These are phyloP conservation scores for Phytophthora pinifolia DNA, from an alignment of 352 stramenopile species.

Conservation along the genomic window DNA sequence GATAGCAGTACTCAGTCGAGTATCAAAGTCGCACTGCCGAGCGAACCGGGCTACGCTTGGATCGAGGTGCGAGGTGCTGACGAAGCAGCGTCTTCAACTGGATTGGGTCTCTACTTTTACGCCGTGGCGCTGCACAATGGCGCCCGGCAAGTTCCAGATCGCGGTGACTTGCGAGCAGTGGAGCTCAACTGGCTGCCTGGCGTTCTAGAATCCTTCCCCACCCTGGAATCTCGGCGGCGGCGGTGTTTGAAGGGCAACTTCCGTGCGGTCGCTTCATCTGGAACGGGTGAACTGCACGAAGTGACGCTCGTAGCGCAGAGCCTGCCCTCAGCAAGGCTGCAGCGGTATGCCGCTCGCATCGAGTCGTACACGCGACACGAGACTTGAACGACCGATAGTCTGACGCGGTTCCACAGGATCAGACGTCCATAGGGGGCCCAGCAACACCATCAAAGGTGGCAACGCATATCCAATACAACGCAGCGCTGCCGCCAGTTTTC, in stretches of 20 bases:
- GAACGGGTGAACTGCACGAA: conserved; percentile 30
- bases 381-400: conserved; percentile 7
- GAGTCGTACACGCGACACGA: conserved; percentile 46
- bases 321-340: conserved; percentile 29
- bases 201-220: conserved; percentile 46
- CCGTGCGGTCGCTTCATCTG: conserved; percentile 29
- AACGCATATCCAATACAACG: no score
- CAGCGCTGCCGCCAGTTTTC: neutral
- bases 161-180: conserved; percentile 16
- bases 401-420: conserved; percentile 13
- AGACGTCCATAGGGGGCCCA: conserved; percentile 1
- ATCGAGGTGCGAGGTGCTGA: conserved; percentile 20
- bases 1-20: neutral
- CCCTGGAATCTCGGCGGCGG: conserved; percentile 36
- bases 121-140: conserved; percentile 36
- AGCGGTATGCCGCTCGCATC: conserved; percentile 51
- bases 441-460: neutral
- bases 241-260: conserved; percentile 51
- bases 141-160: conserved; percentile 10
- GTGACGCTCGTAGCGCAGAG: conserved; percentile 49
- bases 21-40: conserved; percentile 31
- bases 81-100: conserved; percentile 9
- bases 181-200: conserved; percentile 53
- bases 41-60: conserved; percentile 44
- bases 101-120: conserved; percentile 35